Percentiles rank a stretch among this genome's conserved stretches.
Evolutionary conservation across 257 asterid species (phyloP).

Genomic region (Penstemon eatonii): DNA sequence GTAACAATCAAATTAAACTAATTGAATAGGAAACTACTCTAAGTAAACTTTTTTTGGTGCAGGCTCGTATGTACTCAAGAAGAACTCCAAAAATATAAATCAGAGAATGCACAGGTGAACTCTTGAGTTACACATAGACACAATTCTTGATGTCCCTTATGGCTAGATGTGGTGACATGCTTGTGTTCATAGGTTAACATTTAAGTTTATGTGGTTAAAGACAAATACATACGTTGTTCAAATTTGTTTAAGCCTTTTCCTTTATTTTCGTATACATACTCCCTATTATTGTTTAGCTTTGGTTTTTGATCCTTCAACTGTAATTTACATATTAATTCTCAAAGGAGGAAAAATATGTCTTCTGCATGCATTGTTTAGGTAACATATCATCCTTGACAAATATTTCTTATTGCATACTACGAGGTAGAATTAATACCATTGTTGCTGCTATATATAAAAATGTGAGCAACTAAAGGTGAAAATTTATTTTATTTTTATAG

Average conservation of each 20-base stretch:
- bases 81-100: slow-evolving; percentile 66
- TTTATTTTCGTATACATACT: too few species aligned
- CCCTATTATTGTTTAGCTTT: too few species aligned
- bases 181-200: not conserved
- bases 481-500: too few species aligned
- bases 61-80: slow-evolving; percentile 61
- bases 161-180: slow-evolving; percentile 11
- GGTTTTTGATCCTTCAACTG: too few species aligned
- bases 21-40: not conserved
- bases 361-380: too few species aligned
- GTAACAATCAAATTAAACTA: slow-evolving; percentile 14
- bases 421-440: too few species aligned
- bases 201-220: not conserved
- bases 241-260: not conserved
- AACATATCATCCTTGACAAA: too few species aligned
- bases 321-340: too few species aligned
- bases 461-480: too few species aligned
- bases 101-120: slow-evolving; percentile 48
- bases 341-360: too few species aligned
- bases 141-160: slow-evolving; percentile 16
- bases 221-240: not conserved
- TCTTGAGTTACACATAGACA: slow-evolving; percentile 24
- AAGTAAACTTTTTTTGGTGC: slow-evolving; percentile 17
- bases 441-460: too few species aligned
- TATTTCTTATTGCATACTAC: too few species aligned